Base-by-base conservation (phyloP, 306 rosid genomes). In the Adenanthera pavonina region DNA sequence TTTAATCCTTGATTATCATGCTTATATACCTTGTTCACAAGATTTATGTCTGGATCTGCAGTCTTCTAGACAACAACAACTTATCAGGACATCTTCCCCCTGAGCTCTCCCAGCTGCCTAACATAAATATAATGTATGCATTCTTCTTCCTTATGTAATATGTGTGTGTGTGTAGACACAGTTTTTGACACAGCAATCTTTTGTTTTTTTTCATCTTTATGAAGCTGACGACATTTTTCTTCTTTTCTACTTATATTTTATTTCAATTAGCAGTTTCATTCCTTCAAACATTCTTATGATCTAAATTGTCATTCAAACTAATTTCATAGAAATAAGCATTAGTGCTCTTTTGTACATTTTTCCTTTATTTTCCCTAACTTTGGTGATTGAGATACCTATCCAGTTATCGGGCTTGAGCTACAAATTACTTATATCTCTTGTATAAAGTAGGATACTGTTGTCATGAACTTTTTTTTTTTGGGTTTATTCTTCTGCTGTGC, bases 61-160 rank as follows among this genome's bases (percentile, higher is more conserved):
- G 99, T 79, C 97, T 96, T 69, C 91, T 96, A 77, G 99, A 96
- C 89, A 96, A 85, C 75, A 96, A 96, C 91, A 92, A 93, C 69
- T 76, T 96, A 61, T 67, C 98, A 34, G 99, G 99, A 84, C 12
- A 15, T 82, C 94, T 96, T 85, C 99, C 99, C 2, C 54, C 87
- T 2, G 85, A 89, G 78, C 73, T 96, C 41, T 90, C 89, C 2
- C 9, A 84, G 64, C 59, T 91, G 91, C 93, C 90, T 44, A 85
- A 17, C 9, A 82, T 96, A 72, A 75, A 0, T 19, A 91, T 89
- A 59, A 80, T 89, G 92, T 89, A 86, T 66, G 88, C 12, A 79
- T 77, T 74, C 35, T 77, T 61, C 65, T 76, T 60, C 34, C n/a
- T 52, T 72, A 46, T 17, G 40, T 51, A 71, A 11, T n/a, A 19